Evolutionary conservation across 768 basidiomycete genomes (phyloP).

Genomic region (Leccinum variicolor): DNA sequence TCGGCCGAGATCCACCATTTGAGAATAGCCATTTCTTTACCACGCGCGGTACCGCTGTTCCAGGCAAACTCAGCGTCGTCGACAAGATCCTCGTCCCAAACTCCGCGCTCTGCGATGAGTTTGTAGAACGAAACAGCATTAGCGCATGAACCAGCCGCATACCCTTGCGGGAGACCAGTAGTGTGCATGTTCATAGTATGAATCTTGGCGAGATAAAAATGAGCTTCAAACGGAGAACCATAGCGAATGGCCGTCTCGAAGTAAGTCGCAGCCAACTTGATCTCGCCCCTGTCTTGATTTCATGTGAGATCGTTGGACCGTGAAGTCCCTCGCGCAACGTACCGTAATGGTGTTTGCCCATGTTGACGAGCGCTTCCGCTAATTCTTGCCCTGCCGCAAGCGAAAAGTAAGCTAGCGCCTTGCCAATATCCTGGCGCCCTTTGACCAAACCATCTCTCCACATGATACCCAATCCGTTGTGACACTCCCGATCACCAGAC

Average conservation of each 20-base stretch:
- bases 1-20: conserved; percentile 97
- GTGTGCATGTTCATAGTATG: conserved; percentile 56
- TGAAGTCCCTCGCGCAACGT: conserved; percentile 12
- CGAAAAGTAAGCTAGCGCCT: conserved; percentile 64
- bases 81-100: conserved; percentile 80
- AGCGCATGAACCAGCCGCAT: conserved; percentile 74
- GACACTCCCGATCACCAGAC: conserved; percentile 81
- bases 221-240: conserved; percentile 93
- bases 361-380: conserved; percentile 87
- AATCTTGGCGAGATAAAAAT: conserved; percentile 88
- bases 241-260: conserved; percentile 83
- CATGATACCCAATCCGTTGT: conserved; percentile 89
- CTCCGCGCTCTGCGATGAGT: conserved; percentile 84
- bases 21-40: conserved; percentile 80
- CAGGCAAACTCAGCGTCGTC: conserved; percentile 77
- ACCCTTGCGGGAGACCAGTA: conserved; percentile 40
- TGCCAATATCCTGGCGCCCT: conserved; percentile 62
- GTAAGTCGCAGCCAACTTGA: conserved; percentile 60
- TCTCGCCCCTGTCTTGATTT: conserved; percentile 62
- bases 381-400: conserved; percentile 84
- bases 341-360: conserved; percentile 80
- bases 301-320: conserved; percentile 2
- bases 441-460: conserved; percentile 83
- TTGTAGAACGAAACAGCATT: conserved; percentile 94
- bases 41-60: conserved; percentile 65